A percentile compares a stretch with the other conserved stretches of the same genome.
Evolutionary conservation across 805 yeast genomes (phyloP).

Genomic region (Priceomyces haplophilus): DNA sequence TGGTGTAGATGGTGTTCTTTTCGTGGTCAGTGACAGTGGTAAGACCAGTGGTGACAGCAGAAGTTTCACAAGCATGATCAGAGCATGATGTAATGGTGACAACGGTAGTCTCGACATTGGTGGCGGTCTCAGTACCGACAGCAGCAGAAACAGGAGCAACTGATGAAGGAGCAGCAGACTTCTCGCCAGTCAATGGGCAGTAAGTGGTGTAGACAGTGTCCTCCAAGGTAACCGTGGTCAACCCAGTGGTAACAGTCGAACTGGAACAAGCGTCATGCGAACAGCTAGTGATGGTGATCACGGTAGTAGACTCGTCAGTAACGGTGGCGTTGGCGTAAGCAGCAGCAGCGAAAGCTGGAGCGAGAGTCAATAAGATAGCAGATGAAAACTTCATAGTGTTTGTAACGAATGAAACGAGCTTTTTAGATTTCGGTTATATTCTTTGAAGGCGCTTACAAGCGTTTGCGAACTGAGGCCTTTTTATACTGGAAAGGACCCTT

Average conservation of each 20-base stretch:
- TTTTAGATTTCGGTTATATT: too few species aligned
- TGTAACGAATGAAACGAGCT: slow-evolving; percentile 19
- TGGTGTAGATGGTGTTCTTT: slow-evolving; percentile 33
- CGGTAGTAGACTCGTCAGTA: slow-evolving; percentile 27
- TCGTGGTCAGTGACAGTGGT: slow-evolving; percentile 29
- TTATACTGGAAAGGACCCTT: not conserved
- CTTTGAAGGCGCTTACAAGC: not conserved
- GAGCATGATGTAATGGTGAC: slow-evolving; percentile 38
- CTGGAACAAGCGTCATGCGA: slow-evolving; percentile 27
- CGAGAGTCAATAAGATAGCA: slow-evolving; percentile 21
- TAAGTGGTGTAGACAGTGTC: slow-evolving; percentile 36
- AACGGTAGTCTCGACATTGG: slow-evolving; percentile 27
- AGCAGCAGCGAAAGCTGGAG: slow-evolving; percentile 28
- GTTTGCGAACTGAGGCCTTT: not conserved
- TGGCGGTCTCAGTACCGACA: slow-evolving; percentile 26
- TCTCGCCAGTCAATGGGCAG: slow-evolving; percentile 28
- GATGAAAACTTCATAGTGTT: slow-evolving; percentile 34
- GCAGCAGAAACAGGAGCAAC: slow-evolving; percentile 19
- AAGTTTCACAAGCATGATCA: slow-evolving; percentile 25
- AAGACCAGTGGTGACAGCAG: slow-evolving; percentile 34
- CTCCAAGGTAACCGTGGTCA: slow-evolving; percentile 25
- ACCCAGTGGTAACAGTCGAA: slow-evolving; percentile 32
- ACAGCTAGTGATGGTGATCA: slow-evolving; percentile 38
- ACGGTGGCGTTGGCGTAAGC: slow-evolving; percentile 28
- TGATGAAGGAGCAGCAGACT: slow-evolving; percentile 12